Evolutionary conservation across 192 early-diverging fungal species (phyloP).

Genomic region (Backusella circina): DNA sequence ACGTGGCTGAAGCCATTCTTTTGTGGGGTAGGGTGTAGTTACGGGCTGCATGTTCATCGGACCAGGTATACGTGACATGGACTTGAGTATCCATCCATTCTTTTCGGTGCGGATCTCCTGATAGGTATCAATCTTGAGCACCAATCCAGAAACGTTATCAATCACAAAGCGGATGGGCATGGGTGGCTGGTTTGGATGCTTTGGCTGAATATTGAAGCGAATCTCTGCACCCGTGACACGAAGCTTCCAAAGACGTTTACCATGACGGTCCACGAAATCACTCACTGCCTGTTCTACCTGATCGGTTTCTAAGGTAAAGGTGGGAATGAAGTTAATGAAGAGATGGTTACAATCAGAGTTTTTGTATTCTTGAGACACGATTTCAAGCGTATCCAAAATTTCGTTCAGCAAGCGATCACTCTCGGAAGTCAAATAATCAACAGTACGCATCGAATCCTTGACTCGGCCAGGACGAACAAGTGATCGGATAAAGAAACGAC

Average conservation of each 20-base stretch:
- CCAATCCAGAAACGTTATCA: constrained; percentile 87
- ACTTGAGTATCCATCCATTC: constrained; percentile 83
- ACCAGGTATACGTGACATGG: constrained; percentile 72
- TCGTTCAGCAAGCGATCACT: constrained; percentile 88
- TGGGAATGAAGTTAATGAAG: constrained; percentile 97
- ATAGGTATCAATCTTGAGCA: constrained; percentile 89
- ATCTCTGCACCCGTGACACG: constrained; percentile 96
- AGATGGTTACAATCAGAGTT: constrained; percentile 99
- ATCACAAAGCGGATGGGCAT: constrained; percentile 88
- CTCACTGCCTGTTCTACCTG: constrained; percentile 80
- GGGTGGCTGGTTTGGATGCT: constrained; percentile 43
- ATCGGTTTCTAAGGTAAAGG: constrained; percentile 81
- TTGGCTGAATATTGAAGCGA: constrained; percentile 84
- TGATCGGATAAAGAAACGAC: constrained; percentile 95
- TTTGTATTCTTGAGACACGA: constrained; percentile 81
- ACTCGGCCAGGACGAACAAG: constrained; percentile 89
- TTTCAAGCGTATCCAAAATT: constrained; percentile 91
- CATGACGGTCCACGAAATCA: constrained; percentile 90
- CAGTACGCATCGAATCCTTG: constrained; percentile 73
- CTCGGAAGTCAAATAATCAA: constrained; percentile 94
- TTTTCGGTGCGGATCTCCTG: constrained; percentile 81
- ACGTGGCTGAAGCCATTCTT: constrained; percentile 93
- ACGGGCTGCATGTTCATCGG: constrained; percentile 79
- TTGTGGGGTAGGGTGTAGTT: constrained; percentile 80
- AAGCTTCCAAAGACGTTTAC: constrained; percentile 89